A percentile compares a stretch with the other conserved stretches of the same genome.
Conservation (phyloP, 352 stramenopile species). For the Phytophthora multivora region DNA sequence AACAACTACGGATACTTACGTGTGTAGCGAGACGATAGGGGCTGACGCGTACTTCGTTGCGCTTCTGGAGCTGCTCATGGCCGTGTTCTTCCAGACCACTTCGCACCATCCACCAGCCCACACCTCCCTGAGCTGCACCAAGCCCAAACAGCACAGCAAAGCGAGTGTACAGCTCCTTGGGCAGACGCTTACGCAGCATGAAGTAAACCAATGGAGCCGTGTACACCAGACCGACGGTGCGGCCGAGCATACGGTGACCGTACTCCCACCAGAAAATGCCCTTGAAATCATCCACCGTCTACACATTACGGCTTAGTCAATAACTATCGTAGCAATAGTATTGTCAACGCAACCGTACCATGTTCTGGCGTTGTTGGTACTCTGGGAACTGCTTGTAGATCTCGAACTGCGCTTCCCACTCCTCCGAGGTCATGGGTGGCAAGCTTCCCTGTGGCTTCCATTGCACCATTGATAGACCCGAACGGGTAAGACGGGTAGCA, state of each 20-base stretch:
- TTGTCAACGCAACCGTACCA: constrained; percentile 47
- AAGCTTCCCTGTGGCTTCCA: constrained; percentile 96
- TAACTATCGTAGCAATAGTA: background rate
- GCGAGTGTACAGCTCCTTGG: constrained; percentile 69
- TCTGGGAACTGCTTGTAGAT: constrained; percentile 99
- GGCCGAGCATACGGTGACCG: constrained; percentile 97
- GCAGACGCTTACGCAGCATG: constrained; percentile 77
- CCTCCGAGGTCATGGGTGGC: constrained; percentile 90
- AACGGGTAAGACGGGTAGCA: constrained; percentile 97
- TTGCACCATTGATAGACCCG: constrained; percentile 96
- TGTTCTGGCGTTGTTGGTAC: constrained; percentile 95
- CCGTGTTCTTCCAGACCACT: constrained; percentile 96
- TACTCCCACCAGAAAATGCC: constrained; percentile 97
- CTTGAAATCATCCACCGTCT: constrained; percentile 99
- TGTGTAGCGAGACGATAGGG: constrained; percentile 97
- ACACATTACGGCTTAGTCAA: constrained; percentile 10
- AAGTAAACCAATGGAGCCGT: constrained; percentile 94
- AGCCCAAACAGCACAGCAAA: constrained; percentile 71
- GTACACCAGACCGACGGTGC: constrained; percentile 95
- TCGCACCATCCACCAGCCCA: constrained; percentile 99
- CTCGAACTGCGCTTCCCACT: constrained; percentile 97
- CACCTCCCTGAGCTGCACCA: constrained; percentile 69
- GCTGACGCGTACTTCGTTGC: constrained; percentile 96
- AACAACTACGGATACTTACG: constrained; percentile 35
- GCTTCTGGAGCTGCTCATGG: constrained; percentile 71